phyloP scores from a whole-genome alignment of 129 eudicot genomes.

The Escallonia rubra region DNA sequence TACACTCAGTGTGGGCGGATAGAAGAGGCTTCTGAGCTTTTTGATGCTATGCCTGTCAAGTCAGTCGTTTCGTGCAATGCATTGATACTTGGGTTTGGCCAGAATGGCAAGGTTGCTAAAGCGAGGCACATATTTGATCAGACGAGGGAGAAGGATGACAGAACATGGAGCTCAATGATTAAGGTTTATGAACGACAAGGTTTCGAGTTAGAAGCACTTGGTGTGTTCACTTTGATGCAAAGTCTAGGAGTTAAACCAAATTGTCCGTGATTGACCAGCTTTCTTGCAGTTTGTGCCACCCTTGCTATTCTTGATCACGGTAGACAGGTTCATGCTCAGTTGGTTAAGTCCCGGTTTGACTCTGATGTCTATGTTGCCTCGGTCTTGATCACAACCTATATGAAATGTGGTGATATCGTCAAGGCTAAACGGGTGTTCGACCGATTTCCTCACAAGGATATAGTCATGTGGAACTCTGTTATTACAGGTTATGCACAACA shows the following conservation, averaged over 20 bases:
- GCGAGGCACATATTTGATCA: conserved; percentile 47
- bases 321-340: conserved; percentile 61
- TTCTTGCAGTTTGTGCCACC: conserved; percentile 71
- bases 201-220: conserved; percentile 62
- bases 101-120: conserved; percentile 48
- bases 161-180: conserved; percentile 76
- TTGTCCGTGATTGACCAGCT: conserved; percentile 59
- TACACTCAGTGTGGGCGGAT: conserved; percentile 61
- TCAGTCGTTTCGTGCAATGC: conserved; percentile 56
- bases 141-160: conserved; percentile 50
- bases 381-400: conserved; percentile 63
- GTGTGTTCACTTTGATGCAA: conserved; percentile 60
- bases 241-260: conserved; percentile 30
- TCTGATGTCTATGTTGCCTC: conserved; percentile 60
- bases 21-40: conserved; percentile 64
- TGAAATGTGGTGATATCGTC: conserved; percentile 66
- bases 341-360: conserved; percentile 42
- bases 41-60: conserved; percentile 49
- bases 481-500: conserved; percentile 83
- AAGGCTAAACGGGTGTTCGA: conserved; percentile 59
- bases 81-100: conserved; percentile 60
- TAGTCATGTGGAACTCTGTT: conserved; percentile 78
- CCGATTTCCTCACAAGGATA: conserved; percentile 49
- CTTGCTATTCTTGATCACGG: conserved; percentile 76
- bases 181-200: conserved; percentile 65